These are phyloP conservation scores for Setomelanomma holmii DNA, from an alignment of 2,329 filamentous ascomycete species.

Conservation along the genomic window DNA sequence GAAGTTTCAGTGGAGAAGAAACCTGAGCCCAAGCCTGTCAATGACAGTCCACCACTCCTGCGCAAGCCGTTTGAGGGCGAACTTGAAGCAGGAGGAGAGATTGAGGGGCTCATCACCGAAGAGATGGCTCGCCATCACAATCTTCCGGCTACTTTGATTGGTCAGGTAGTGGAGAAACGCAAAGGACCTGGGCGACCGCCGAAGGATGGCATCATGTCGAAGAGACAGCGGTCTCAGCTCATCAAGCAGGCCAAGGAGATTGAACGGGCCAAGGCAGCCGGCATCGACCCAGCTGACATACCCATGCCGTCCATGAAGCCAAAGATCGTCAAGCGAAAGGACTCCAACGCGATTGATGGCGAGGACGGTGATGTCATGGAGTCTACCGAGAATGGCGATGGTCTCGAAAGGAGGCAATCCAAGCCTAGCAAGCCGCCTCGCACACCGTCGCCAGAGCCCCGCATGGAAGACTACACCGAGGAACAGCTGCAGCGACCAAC, in stretches of 20 bases:
- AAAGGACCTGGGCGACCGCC: constrained; percentile 81
- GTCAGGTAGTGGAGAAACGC: constrained; percentile 64
- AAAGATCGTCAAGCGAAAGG: constrained; percentile 45
- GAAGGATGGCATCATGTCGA: constrained; percentile 84
- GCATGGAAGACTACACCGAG: constrained; percentile 70
- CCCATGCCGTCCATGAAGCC: constrained; percentile 43
- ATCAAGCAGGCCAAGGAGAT: constrained; percentile 65
- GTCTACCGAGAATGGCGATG: constrained; percentile 48
- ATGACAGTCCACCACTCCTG: constrained; percentile 35
- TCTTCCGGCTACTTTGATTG: constrained; percentile 44
- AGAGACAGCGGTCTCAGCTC: constrained; percentile 71
- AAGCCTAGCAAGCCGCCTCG: constrained; percentile 58
- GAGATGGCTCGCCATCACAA: constrained; percentile 52
- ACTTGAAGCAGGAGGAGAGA: constrained; percentile 39
- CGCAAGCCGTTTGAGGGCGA: constrained; percentile 39
- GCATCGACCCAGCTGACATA: constrained; percentile 47
- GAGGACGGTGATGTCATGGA: constrained; percentile 45
- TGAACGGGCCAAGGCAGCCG: constrained; percentile 49
- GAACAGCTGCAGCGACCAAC: constrained; percentile 75
- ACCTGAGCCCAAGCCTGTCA: constrained; percentile 28
- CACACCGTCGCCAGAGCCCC: constrained; percentile 69
- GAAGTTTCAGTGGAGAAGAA: constrained; percentile 39
- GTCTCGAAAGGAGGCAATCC: constrained; percentile 52
- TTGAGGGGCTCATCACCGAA: constrained; percentile 44
- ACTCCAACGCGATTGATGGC: constrained; percentile 46